Evolutionary conservation across 176 grass and related monocot species (phyloP).

Genomic region (Otatea glauca): DNA sequence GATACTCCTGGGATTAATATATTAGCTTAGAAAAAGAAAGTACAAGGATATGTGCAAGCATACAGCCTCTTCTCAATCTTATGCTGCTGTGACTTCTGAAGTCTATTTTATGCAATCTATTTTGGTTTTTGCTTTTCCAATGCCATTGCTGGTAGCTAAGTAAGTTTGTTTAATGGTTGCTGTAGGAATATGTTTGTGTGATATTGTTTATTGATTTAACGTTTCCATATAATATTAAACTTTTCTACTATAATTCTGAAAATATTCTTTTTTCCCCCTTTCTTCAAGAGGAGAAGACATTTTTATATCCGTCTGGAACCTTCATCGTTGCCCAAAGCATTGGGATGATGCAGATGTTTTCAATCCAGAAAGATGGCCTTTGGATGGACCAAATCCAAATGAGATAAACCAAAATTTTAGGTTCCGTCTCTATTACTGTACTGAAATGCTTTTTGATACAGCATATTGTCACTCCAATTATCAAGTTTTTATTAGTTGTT

Average conservation of each 20-base stretch:
- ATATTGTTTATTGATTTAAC: not conserved
- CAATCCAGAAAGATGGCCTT: slow-evolving; percentile 94
- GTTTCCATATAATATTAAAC: not conserved
- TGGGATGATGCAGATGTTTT: slow-evolving; percentile 94
- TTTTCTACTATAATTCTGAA: not conserved
- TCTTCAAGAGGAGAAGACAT: slow-evolving; percentile 82
- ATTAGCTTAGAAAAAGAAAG: not conserved
- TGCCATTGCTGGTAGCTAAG: not conserved
- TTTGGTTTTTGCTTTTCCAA: slow-evolving; percentile 19
- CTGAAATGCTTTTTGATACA: slow-evolving; percentile 2
- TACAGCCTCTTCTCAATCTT: slow-evolving; percentile 15
- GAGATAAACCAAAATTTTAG: slow-evolving; percentile 99
- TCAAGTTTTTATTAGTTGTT: not conserved
- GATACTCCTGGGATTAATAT: not conserved
- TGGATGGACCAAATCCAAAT: slow-evolving; percentile 93
- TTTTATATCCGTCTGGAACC: slow-evolving; percentile 97
- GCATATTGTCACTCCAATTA: slow-evolving; percentile 5
- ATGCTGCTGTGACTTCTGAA: not conserved
- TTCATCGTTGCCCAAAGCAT: slow-evolving; percentile 83
- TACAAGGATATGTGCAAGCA: not conserved
- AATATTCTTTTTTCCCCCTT: not conserved
- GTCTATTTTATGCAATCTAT: not conserved
- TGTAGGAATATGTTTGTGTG: slow-evolving; percentile 3
- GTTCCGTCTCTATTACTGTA: slow-evolving; percentile 49
- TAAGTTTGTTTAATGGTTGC: slow-evolving; percentile 6